Evolutionary conservation across 345 rosid genomes (phyloP), one percentile per base, ranked within the genome.

Genomic region (Hypericum androsaemum): DNA sequence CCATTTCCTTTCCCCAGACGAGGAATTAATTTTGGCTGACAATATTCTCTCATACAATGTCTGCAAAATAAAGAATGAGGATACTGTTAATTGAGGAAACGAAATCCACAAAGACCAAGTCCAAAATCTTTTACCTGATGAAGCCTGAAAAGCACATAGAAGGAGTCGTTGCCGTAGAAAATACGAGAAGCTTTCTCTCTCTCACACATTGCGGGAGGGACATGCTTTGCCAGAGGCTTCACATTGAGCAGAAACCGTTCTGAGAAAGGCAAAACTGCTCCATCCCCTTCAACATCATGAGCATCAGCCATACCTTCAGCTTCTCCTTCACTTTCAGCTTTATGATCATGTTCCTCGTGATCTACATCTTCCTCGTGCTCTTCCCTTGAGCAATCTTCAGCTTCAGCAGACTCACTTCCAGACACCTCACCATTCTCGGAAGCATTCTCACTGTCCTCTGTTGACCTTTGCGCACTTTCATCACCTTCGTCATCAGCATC

Each of bases 111-210:
- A 47, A 45, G 58, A 37, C 28, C 12, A 61, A 46, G 43, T 22
- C 37, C 50, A 44, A 53, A 38, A 15, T 35, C 37, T 62, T 75
- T 77, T 78, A 94, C 99, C 66, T 77, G 99, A 69, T 94, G 99
- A 74, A 94, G 99, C 77, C 97, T 79, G 52, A 88, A 82, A 56
- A 88, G 85, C 60, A 88, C 88, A 53, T 88, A 88, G 65, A 80
- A 88, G 32, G 94, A 88, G 73, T 94, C 97, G 58, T 88, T 88
- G 59, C 97, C 99, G 61, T 88, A 94, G 68, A 94, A 94, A 71
- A 88, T 62, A 41, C 61, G 62, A n/a, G 81, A 76, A 56, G 67
- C 79, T 50, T 70, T 79, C 42, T 71, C 78, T 60, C 69, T 74
- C 58, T 71, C 71, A 51, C 47, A 48, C 66, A 80, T 69, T 16